phyloP scores from a whole-genome alignment of 2,329 filamentous ascomycete species.

The Trichoderma sp. region DNA sequence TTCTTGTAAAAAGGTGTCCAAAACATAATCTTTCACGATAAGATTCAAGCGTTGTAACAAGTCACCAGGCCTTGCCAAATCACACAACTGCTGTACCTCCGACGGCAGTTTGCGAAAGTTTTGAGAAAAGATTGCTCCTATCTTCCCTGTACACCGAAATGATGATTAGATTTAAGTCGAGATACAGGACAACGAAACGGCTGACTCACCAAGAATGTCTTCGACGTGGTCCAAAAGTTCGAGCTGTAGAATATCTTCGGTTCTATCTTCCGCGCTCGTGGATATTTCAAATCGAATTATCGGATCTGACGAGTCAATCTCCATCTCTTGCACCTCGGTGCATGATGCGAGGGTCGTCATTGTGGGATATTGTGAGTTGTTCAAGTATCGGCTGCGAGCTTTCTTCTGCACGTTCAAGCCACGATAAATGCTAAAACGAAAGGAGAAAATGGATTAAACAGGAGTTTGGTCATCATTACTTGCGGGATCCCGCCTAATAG shows the following conservation, averaged over 20 bases:
- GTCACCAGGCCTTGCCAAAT: background rate
- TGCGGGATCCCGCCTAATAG: background rate
- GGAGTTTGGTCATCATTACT: background rate
- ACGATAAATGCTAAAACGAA: background rate
- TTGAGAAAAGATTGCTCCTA: background rate
- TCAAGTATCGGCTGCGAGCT: background rate
- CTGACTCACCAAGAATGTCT: background rate
- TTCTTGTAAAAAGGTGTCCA: conserved; percentile 27
- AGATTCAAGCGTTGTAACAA: conserved; percentile 20
- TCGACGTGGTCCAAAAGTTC: conserved; percentile 2
- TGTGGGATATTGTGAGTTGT: background rate
- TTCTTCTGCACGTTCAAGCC: background rate
- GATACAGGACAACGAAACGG: background rate
- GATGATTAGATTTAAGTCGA: background rate
- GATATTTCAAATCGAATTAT: background rate
- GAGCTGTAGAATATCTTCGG: background rate
- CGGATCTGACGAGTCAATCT: background rate
- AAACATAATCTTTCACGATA: conserved; percentile 15
- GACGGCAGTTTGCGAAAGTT: background rate
- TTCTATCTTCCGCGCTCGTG: background rate
- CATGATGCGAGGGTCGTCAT: background rate
- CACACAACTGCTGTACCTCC: background rate
- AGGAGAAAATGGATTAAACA: no score
- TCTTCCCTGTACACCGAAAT: background rate
- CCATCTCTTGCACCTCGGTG: background rate